Base-by-base conservation (phyloP, 2,329 filamentous ascomycete genomes). In the Aspergillus japonicus region DNA sequence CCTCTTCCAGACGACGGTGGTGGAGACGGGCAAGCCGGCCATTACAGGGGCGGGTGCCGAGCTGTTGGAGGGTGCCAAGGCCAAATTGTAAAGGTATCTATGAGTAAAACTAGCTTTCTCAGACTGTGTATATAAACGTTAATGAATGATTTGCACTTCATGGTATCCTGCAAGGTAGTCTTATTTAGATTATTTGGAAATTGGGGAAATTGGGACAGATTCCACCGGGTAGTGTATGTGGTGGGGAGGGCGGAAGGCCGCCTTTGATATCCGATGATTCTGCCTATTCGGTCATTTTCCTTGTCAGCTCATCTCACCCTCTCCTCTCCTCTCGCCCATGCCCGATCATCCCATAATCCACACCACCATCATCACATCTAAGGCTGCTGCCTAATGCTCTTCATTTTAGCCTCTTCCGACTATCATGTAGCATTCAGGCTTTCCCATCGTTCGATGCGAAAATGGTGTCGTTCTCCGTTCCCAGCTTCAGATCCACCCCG, bases 1-100 rank as follows among this genome's bases (percentile, higher is more conserved):
- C 57, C 78, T 93, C 64, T 96, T 96, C 84, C 91, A 96, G 83
- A 85, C 86, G 57, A 92, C 87, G 77, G 91, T 96, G 65, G 92
- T 93, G 80, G 92, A 96, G 84, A 96, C 92, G 57, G 92, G 92
- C 70, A 96, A 96, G 84, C 81, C 91, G 69, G 91, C 89, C 62
- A 96, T 96, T 74, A 86, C 86, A 26, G 90, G 89, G 21, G 92
- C 88, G 5, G 92, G 89, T 31, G 91, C 86, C 2, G 92, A 96
- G 82, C 81, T 96, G 67, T 71, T 88, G 57, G 78, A 78, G 61
- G 76, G 73, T 49, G 75, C 73, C 11, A 82, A 81, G 75, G 73
- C 78, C 54, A 85, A 83, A 70, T 69, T 85, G 75, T 85, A 77
- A 75, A 71, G 47, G 39, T 31, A 21, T 29, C 26, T 29, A 29